Evolutionary conservation across 306 rosid genomes (phyloP).

Genomic region (Mucuna pruriens): DNA sequence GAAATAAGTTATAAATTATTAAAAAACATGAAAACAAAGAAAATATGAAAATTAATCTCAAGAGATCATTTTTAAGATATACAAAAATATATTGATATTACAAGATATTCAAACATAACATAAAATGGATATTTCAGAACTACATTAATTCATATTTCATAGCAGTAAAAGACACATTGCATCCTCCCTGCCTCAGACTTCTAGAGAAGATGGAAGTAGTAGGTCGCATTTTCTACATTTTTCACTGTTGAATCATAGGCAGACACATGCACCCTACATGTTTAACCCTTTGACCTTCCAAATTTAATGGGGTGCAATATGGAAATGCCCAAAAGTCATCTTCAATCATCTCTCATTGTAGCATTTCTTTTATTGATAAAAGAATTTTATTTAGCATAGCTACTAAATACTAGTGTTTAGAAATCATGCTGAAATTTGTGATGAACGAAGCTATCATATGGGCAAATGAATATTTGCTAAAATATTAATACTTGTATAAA

Average conservation of each 20-base stretch:
- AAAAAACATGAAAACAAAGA: neutral
- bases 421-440: neutral
- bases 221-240: neutral
- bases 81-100: neutral
- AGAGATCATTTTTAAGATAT: neutral
- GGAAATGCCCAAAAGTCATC: neutral
- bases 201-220: slow-evolving; percentile 1
- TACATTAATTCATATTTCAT: neutral
- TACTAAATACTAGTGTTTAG: slow-evolving; percentile 9
- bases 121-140: neutral
- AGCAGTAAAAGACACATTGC: neutral
- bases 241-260: slow-evolving; percentile 1
- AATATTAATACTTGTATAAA: neutral
- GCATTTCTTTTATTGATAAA: neutral
- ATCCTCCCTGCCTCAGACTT: slow-evolving; percentile 1
- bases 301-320: neutral
- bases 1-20: too few relatives aligned
- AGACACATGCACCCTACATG: neutral
- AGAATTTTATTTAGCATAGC: neutral
- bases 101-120: neutral
- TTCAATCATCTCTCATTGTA: neutral
- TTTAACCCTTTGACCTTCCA: neutral
- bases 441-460: neutral
- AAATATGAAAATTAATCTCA: neutral
- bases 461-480: slow-evolving; percentile 18